Conservation (phyloP, 1,139 yeast species). For the Tardiomyces blankii region DNA sequence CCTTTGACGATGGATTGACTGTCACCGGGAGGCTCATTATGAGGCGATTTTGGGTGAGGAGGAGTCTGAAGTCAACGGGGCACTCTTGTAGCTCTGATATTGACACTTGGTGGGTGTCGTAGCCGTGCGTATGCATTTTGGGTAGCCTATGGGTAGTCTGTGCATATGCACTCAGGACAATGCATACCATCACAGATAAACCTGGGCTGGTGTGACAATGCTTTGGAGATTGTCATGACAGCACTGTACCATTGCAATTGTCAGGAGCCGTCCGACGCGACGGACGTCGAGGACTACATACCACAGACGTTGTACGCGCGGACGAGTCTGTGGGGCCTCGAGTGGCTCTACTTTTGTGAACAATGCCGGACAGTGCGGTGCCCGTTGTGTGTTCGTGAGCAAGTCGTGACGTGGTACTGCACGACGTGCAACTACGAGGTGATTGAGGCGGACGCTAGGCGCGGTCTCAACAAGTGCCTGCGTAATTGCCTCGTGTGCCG, state of each 20-base stretch:
- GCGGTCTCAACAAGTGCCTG: slow-evolving; percentile 8
- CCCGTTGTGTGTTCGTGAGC: slow-evolving; percentile 11
- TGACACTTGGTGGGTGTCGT: too few species aligned
- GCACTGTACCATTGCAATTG: neutral
- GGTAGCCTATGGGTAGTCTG: too few species aligned
- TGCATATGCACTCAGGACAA: too few species aligned
- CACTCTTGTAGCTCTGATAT: neutral
- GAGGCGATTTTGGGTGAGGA: too few species aligned
- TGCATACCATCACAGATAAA: too few species aligned
- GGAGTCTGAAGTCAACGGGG: too few species aligned
- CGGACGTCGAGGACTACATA: neutral
- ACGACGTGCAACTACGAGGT: slow-evolving; percentile 11
- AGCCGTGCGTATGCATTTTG: too few species aligned
- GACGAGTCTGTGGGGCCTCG: slow-evolving; percentile 1
- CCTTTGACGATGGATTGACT: slow-evolving; percentile 24
- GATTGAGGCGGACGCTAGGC: slow-evolving; percentile 4
- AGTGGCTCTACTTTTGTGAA: slow-evolving; percentile 12
- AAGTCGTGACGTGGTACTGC: slow-evolving; percentile 12
- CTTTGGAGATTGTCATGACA: slow-evolving; percentile 1
- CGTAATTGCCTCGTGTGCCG: slow-evolving; percentile 15
- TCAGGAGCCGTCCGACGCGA: neutral
- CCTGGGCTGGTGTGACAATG: slow-evolving; percentile 1
- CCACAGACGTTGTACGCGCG: neutral
- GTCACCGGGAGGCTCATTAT: slow-evolving; percentile 12
- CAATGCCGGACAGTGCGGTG: slow-evolving; percentile 12